Conservation (phyloP, 2,329 filamentous ascomycete genomes). For the Hypomyces perniciosus region DNA sequence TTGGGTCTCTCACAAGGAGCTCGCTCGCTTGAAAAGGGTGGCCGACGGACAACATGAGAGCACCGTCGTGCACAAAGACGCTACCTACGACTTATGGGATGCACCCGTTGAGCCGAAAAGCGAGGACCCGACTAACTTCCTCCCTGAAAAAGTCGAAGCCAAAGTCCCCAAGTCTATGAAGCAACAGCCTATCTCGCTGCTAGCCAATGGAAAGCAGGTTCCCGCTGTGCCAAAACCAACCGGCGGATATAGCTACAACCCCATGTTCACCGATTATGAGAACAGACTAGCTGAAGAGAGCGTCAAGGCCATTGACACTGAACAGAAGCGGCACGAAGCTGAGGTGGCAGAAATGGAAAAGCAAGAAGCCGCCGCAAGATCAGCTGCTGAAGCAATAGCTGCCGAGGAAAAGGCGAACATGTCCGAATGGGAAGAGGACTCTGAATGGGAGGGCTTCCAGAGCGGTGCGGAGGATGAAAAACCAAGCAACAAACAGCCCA, state of each 20-base stretch:
- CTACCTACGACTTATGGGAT: conserved; percentile 75
- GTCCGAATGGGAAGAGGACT: conserved; percentile 77
- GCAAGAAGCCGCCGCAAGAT: conserved; percentile 61
- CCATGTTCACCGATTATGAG: conserved; percentile 79
- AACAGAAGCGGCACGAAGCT: conserved; percentile 65
- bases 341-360: conserved; percentile 62
- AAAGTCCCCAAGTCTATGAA: conserved; percentile 71
- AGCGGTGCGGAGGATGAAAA: conserved; percentile 69
- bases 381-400: conserved; percentile 68
- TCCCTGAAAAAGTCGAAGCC: conserved; percentile 59
- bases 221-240: conserved; percentile 74
- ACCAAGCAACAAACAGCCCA: conserved; percentile 59
- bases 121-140: conserved; percentile 43
- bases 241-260: conserved; percentile 89
- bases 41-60: conserved; percentile 65
- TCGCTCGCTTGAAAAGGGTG: conserved; percentile 68
- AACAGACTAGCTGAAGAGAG: conserved; percentile 68
- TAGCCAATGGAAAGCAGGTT: conserved; percentile 73
- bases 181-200: conserved; percentile 70
- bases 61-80: conserved; percentile 51
- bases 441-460: conserved; percentile 84
- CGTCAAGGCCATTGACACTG: conserved; percentile 70
- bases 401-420: conserved; percentile 60
- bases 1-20: conserved; percentile 80
- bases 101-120: conserved; percentile 37